Conservation (phyloP, 352 stramenopile genomes). For the Globisporangium nodosum region DNA sequence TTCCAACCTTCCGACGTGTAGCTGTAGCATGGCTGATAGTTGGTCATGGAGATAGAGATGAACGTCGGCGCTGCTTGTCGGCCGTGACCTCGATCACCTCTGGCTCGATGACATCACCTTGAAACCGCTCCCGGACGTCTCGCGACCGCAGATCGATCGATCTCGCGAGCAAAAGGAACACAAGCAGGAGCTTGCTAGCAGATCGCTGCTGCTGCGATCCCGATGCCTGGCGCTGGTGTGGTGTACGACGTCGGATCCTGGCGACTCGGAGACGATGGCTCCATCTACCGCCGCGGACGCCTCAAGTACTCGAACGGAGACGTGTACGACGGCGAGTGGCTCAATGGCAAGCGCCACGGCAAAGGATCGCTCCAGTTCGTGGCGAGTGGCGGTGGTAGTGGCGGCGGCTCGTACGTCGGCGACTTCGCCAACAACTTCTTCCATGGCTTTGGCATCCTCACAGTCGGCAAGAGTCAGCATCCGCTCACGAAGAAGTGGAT, state of each 20-base stretch:
- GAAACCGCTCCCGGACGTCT: no score
- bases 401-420: slow-evolving; percentile 32
- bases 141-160: no score
- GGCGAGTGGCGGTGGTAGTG: slow-evolving; percentile 11
- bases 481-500: slow-evolving; percentile 62
- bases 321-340: slow-evolving; percentile 83
- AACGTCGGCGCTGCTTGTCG: no score
- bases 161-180: not conserved
- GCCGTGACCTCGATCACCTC: no score
- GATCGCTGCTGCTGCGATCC: no score
- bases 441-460: slow-evolving; percentile 57
- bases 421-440: slow-evolving; percentile 52
- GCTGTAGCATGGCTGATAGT: no score
- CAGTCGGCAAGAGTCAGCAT: slow-evolving; percentile 43
- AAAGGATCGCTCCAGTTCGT: slow-evolving; percentile 48
- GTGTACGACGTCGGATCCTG: slow-evolving; percentile 66
- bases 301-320: slow-evolving; percentile 75
- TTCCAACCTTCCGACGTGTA: no score
- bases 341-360: slow-evolving; percentile 72
- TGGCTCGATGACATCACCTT: no score
- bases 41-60: no score
- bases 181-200: no score
- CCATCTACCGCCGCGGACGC: slow-evolving; percentile 60
- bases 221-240: slow-evolving; percentile 20
- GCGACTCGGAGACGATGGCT: slow-evolving; percentile 64